Conservation (phyloP, 1,284 basidiomycete genomes). For the Spongispora temasekensis region DNA sequence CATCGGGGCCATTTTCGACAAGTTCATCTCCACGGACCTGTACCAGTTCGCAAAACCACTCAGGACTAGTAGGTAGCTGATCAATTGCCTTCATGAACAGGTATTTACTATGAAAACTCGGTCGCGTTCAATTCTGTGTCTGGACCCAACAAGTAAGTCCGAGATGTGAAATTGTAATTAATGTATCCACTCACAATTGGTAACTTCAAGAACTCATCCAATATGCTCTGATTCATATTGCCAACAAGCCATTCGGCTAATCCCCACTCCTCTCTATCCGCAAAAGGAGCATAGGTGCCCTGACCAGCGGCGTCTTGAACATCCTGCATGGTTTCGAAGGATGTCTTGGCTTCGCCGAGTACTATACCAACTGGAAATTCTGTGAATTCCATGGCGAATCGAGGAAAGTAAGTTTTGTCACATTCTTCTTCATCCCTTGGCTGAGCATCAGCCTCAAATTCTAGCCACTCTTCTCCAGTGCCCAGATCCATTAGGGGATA, state of each 20-base stretch:
- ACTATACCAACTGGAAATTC: not conserved
- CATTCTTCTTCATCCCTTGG: too few relatives aligned
- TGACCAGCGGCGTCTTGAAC: not conserved
- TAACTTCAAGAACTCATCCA: conserved; percentile 7
- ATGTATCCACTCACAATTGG: conserved; percentile 4
- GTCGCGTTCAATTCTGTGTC: not conserved
- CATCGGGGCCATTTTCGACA: not conserved
- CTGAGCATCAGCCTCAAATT: too few relatives aligned
- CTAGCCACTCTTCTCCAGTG: too few relatives aligned
- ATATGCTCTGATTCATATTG: not conserved
- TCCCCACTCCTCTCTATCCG: conserved; percentile 8
- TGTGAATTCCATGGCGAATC: not conserved
- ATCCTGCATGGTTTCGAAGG: not conserved
- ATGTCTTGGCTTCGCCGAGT: not conserved
- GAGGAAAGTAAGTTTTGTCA: not conserved
- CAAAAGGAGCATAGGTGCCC: not conserved
- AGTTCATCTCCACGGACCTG: not conserved
- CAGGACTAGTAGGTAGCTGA: not conserved
- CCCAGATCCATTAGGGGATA: too few relatives aligned
- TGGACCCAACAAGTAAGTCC: not conserved
- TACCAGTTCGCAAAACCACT: conserved; percentile 15
- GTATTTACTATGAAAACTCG: not conserved
- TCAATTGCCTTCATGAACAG: conserved; percentile 5
- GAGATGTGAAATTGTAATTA: not conserved
- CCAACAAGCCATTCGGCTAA: conserved; percentile 4